Percentiles rank a stretch among this genome's conserved stretches.
phyloP scores from a whole-genome alignment of 306 rosid species.

The Castanea mollissima region DNA sequence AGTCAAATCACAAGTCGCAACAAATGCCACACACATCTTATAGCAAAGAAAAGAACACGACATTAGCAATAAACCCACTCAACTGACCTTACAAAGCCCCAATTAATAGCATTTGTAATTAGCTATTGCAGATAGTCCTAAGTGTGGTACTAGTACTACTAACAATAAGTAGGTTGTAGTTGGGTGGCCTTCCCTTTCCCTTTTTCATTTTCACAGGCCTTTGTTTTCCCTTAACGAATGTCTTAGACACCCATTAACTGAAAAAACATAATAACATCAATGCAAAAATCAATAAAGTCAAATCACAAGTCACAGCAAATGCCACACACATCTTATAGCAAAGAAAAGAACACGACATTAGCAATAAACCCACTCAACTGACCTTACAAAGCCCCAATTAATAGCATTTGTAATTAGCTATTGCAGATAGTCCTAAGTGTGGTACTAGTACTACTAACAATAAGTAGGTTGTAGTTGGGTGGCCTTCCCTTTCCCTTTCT shows the following conservation, averaged over 20 bases:
- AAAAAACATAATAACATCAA: too few species aligned
- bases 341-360: too few species aligned
- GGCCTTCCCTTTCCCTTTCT: constrained; percentile 6
- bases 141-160: not conserved
- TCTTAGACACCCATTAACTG: too few species aligned
- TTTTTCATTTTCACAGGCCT: not conserved
- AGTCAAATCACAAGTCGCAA: too few species aligned
- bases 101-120: not conserved
- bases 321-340: too few species aligned
- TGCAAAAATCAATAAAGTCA: too few species aligned
- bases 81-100: not conserved
- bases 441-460: not conserved
- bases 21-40: too few species aligned
- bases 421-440: too few species aligned
- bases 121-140: too few species aligned
- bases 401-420: not conserved
- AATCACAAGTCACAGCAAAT: too few species aligned
- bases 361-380: not conserved
- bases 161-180: constrained; percentile 8
- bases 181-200: constrained; percentile 23
- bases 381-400: not conserved
- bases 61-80: too few species aligned
- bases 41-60: too few species aligned
- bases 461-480: constrained; percentile 22
- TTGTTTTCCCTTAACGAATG: not conserved